phyloP scores from a whole-genome alignment of 2,329 filamentous ascomycete genomes.

The Phyllosticta citrichinensis region DNA sequence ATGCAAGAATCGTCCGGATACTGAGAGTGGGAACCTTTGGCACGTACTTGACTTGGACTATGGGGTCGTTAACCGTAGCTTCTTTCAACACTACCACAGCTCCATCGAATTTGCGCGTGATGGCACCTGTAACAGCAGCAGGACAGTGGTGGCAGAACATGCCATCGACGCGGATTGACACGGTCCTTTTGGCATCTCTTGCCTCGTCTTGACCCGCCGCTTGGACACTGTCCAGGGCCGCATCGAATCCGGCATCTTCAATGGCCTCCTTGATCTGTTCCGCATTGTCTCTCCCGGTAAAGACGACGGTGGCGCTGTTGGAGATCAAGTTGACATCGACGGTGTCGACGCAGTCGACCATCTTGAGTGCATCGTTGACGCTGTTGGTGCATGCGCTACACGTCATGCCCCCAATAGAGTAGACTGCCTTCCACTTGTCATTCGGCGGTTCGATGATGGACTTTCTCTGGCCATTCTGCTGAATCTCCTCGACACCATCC shows the following conservation, averaged over 20 bases:
- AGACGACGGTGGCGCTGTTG: conserved; percentile 40
- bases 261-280: conserved; percentile 39
- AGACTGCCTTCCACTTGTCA: conserved; percentile 31
- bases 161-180: conserved; percentile 30
- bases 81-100: conserved; percentile 43
- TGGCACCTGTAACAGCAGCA: conserved; percentile 40
- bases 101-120: conserved; percentile 41
- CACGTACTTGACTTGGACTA: conserved; percentile 60
- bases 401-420: conserved; percentile 48
- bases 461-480: not conserved
- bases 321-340: conserved; percentile 43
- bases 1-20: conserved; percentile 60
- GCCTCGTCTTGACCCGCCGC: conserved; percentile 9
- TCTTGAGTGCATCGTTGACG: conserved; percentile 38
- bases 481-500: conserved; percentile 11
- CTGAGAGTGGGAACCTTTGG: conserved; percentile 62
- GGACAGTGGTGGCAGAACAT: conserved; percentile 41
- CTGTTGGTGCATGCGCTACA: conserved; percentile 46
- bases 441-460: conserved; percentile 2
- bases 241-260: conserved; percentile 37
- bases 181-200: conserved; percentile 19
- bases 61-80: conserved; percentile 48
- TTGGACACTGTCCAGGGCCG: conserved; percentile 26
- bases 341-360: conserved; percentile 35
- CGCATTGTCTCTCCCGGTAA: conserved; percentile 37